Percentiles rank a stretch among this genome's conserved stretches.
Evolutionary conservation across 192 early-diverging fungal species (phyloP).

Genomic region (Kickxella alabastrina): DNA sequence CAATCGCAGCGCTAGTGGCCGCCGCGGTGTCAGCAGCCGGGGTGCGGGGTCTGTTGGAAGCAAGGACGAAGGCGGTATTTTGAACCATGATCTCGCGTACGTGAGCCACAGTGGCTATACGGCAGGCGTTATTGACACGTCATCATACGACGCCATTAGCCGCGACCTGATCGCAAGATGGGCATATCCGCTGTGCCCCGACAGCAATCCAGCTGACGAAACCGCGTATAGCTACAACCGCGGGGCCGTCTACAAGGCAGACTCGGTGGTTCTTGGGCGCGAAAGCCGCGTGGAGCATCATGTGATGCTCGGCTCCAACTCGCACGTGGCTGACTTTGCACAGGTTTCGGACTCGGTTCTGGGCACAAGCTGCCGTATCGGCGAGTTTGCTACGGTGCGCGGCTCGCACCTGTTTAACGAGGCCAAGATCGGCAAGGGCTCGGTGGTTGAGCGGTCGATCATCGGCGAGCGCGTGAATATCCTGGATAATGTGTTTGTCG

Average conservation of each 20-base stretch:
- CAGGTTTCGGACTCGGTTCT: constrained; percentile 75
- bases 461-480: constrained; percentile 70
- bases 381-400: constrained; percentile 70
- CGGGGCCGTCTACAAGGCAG: constrained; percentile 83
- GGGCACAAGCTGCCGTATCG: constrained; percentile 78
- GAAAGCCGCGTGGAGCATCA: constrained; percentile 62
- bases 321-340: constrained; percentile 71
- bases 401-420: constrained; percentile 86
- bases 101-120: constrained; percentile 54
- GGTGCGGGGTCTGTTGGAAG: not conserved
- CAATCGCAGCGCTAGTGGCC: not conserved
- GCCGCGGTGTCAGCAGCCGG: not conserved
- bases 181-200: constrained; percentile 93
- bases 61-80: not conserved
- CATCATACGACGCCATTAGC: constrained; percentile 64
- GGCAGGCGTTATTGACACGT: constrained; percentile 56
- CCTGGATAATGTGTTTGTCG: constrained; percentile 61
- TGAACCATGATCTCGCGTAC: not conserved
- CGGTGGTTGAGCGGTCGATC: constrained; percentile 65
- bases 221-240: constrained; percentile 69
- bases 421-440: constrained; percentile 64
- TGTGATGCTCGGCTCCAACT: constrained; percentile 76
- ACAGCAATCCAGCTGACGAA: constrained; percentile 71
- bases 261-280: constrained; percentile 68
- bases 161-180: constrained; percentile 85